A percentile compares a stretch with the other conserved stretches of the same genome.
phyloP scores from a whole-genome alignment of 2,329 filamentous ascomycete genomes.

The Bimuria novae-zelandiae region DNA sequence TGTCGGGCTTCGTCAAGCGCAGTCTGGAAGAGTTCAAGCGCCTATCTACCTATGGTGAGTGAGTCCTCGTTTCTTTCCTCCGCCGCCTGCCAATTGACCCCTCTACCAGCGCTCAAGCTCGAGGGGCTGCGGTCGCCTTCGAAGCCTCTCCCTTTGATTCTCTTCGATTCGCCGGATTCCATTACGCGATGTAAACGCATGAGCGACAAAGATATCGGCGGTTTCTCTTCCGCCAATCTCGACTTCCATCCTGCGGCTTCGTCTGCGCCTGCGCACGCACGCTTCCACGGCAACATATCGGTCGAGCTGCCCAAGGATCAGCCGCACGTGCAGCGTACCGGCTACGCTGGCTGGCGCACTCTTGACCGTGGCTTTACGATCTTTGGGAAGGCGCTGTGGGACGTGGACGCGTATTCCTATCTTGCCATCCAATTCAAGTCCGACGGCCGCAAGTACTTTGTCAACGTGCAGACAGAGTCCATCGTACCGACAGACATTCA shows the following conservation, averaged over 20 bases:
- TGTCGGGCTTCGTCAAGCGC: conserved; percentile 62
- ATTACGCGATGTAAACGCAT: conserved; percentile 69
- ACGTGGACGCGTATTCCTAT: conserved; percentile 87
- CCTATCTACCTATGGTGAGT: conserved; percentile 58
- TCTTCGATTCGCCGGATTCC: conserved; percentile 60
- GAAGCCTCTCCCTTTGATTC: conserved; percentile 66
- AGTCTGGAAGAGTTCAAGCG: conserved; percentile 64
- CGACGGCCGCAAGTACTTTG: conserved; percentile 88
- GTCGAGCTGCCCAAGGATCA: conserved; percentile 77
- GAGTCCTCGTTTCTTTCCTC: conserved; percentile 19
- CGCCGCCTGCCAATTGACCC: conserved; percentile 35
- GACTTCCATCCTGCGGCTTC: conserved; percentile 61
- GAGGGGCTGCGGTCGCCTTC: conserved; percentile 70
- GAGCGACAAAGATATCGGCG: conserved; percentile 85
- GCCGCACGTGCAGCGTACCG: conserved; percentile 75
- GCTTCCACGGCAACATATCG: conserved; percentile 88
- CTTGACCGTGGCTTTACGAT: conserved; percentile 74
- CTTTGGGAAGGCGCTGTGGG: conserved; percentile 86
- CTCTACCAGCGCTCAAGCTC: conserved; percentile 64
- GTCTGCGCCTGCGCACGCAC: conserved; percentile 67
- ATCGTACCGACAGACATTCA: conserved; percentile 95
- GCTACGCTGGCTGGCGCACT: conserved; percentile 91
- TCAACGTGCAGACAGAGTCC: conserved; percentile 94
- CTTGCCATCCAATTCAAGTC: conserved; percentile 87
- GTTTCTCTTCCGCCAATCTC: conserved; percentile 75